Evolutionary conservation across 768 basidiomycete species (phyloP).

Genomic region (Kondoa subrosea): DNA sequence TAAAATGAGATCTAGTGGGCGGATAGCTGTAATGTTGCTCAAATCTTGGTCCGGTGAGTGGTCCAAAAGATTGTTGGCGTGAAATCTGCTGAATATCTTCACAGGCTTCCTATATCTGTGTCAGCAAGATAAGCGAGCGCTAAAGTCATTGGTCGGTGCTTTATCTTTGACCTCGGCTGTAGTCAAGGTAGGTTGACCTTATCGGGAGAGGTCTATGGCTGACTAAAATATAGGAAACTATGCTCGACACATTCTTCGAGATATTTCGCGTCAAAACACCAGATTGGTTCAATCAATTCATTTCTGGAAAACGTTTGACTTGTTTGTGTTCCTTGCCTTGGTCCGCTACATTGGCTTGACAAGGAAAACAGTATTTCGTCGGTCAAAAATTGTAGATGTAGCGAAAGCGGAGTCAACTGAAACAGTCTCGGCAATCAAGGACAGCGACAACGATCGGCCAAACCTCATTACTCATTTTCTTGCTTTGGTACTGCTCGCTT

Average conservation of each 20-base stretch:
- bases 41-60: slow-evolving; percentile 80
- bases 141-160: slow-evolving; percentile 66
- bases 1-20: slow-evolving; percentile 57
- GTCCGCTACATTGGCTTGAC: background rate
- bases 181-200: slow-evolving; percentile 46
- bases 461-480: slow-evolving; percentile 86
- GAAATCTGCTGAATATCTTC: slow-evolving; percentile 6
- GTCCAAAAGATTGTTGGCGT: background rate
- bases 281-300: slow-evolving; percentile 82
- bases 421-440: background rate
- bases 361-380: background rate
- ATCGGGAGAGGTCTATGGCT: background rate
- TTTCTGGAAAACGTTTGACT: slow-evolving; percentile 58
- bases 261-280: slow-evolving; percentile 78
- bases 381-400: background rate
- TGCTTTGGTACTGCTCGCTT: slow-evolving; percentile 61
- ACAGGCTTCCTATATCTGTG: slow-evolving; percentile 80
- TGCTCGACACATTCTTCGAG: slow-evolving; percentile 87
- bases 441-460: slow-evolving; percentile 29
- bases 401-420: background rate
- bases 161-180: slow-evolving; percentile 75
- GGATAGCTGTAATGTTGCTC: slow-evolving; percentile 64
- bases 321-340: background rate
- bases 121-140: slow-evolving; percentile 69
- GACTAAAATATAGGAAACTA: slow-evolving; percentile 49